phyloP scores from a whole-genome alignment of 768 basidiomycete genomes.

The Panus rudis region DNA sequence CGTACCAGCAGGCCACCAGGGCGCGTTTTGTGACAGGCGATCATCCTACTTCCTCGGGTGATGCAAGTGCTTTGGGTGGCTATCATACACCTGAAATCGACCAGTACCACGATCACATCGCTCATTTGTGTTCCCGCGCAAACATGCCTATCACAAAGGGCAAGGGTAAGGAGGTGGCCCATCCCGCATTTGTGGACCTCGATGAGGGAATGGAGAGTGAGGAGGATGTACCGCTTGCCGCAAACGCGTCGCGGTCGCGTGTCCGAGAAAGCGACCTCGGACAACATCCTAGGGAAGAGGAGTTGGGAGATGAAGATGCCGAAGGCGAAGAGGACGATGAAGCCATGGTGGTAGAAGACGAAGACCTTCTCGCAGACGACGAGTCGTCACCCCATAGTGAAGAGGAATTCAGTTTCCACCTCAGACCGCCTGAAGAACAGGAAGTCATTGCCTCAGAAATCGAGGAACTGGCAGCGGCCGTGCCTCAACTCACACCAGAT shows the following conservation, averaged over 20 bases:
- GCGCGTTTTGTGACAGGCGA: slow-evolving; percentile 22
- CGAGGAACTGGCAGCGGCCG: slow-evolving; percentile 51
- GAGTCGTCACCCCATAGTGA: slow-evolving; percentile 35
- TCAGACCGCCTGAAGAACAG: slow-evolving; percentile 60
- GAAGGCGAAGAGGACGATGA: slow-evolving; percentile 23
- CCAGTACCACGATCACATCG: slow-evolving; percentile 46
- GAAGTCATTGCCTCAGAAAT: slow-evolving; percentile 76
- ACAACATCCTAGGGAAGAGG: slow-evolving; percentile 22
- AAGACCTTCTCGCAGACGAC: slow-evolving; percentile 30
- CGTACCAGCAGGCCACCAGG: slow-evolving; percentile 26
- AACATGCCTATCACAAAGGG: slow-evolving; percentile 3
- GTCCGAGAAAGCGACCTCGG: slow-evolving; percentile 20
- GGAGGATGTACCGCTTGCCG: slow-evolving; percentile 32
- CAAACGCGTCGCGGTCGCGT: slow-evolving; percentile 13
- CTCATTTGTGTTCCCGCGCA: slow-evolving; percentile 32
- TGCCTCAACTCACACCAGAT: slow-evolving; percentile 57
- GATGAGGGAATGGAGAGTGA: slow-evolving; percentile 48
- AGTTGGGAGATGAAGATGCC: slow-evolving; percentile 26
- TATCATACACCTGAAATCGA: slow-evolving; percentile 32
- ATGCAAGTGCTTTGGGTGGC: slow-evolving; percentile 39
- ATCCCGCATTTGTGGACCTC: slow-evolving; percentile 31
- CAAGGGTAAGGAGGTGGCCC: not conserved
- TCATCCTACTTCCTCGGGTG: slow-evolving; percentile 40
- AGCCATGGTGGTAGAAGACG: slow-evolving; percentile 27
- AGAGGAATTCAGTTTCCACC: slow-evolving; percentile 53